phyloP scores from a whole-genome alignment of 768 basidiomycete genomes.

The Pleurotus platypus region DNA sequence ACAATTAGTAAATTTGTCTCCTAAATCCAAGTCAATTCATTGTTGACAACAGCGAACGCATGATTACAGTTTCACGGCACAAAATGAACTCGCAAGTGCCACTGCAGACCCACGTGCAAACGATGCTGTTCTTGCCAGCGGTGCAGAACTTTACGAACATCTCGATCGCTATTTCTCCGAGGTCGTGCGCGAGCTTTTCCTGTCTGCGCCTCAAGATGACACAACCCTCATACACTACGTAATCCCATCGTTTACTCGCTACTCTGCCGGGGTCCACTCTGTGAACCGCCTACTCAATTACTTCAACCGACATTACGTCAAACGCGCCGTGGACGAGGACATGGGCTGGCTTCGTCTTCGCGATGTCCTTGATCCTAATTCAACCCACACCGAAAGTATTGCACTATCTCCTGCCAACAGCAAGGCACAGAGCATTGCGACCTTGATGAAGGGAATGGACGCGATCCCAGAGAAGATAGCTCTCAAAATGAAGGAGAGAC shows the following conservation, averaged over 20 bases:
- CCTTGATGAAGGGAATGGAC: constrained; percentile 20
- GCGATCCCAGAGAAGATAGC: constrained; percentile 62
- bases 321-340: constrained; percentile 75
- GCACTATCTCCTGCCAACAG: constrained; percentile 44
- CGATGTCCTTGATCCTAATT: constrained; percentile 49
- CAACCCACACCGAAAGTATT: neutral
- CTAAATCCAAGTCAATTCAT: constrained; percentile 9
- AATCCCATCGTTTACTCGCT: constrained; percentile 68
- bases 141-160: constrained; percentile 69
- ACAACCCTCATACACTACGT: constrained; percentile 65
- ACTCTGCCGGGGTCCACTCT: constrained; percentile 60
- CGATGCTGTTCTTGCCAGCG: constrained; percentile 35
- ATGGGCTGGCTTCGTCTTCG: constrained; percentile 70
- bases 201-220: constrained; percentile 67
- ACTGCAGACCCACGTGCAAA: constrained; percentile 23
- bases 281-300: constrained; percentile 75
- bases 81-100: constrained; percentile 42
- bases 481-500: constrained; percentile 53
- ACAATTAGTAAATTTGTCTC: constrained; percentile 61
- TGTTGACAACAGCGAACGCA: constrained; percentile 9
- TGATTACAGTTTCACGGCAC: constrained; percentile 45
- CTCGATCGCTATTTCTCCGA: constrained; percentile 71
- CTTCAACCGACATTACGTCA: constrained; percentile 75
- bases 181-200: constrained; percentile 54
- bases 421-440: constrained; percentile 23